Conservation (phyloP, 495 filamentous ascomycete species). For the Hapsidospora chrysogenum region DNA sequence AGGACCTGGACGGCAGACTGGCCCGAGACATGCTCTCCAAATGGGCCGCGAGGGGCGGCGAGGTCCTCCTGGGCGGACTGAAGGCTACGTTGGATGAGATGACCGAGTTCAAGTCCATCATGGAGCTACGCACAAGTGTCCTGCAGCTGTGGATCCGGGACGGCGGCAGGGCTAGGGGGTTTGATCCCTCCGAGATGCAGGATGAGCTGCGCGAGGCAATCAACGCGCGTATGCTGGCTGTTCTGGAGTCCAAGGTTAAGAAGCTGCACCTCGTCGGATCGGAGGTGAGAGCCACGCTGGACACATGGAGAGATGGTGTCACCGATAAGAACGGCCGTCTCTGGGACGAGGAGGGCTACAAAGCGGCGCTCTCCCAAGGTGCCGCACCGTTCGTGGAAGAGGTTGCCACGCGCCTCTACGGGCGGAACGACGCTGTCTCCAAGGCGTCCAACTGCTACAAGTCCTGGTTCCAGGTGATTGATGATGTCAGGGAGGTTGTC, state of each 20-base stretch:
- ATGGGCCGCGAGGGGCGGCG: conserved; percentile 63
- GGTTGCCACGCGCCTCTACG: conserved; percentile 33
- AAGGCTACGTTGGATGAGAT: conserved; percentile 35
- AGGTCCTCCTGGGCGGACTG: conserved; percentile 42
- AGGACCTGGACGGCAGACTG: conserved; percentile 51
- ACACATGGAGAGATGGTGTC: conserved; percentile 33
- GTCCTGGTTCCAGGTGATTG: conserved; percentile 48
- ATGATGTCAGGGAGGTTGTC: conserved; percentile 41
- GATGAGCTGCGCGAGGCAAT: conserved; percentile 51
- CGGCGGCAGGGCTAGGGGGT: conserved; percentile 31
- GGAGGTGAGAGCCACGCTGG: conserved; percentile 32
- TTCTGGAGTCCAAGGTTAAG: conserved; percentile 41
- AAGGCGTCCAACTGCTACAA: conserved; percentile 41
- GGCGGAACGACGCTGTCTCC: conserved; percentile 49
- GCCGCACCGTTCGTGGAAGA: conserved; percentile 25
- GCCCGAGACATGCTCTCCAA: conserved; percentile 45
- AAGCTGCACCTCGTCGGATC: conserved; percentile 40
- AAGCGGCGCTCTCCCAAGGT: conserved; percentile 24
- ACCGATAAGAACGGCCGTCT: conserved; percentile 31
- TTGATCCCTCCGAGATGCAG: conserved; percentile 44
- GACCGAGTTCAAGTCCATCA: conserved; percentile 45
- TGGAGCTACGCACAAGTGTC: conserved; percentile 50
- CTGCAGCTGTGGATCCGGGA: conserved; percentile 57
- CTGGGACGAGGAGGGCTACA: conserved; percentile 42
- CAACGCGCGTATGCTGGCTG: conserved; percentile 40